phyloP scores from a whole-genome alignment of 2,329 filamentous ascomycete genomes.

The Ceratocystis harringtonii region DNA sequence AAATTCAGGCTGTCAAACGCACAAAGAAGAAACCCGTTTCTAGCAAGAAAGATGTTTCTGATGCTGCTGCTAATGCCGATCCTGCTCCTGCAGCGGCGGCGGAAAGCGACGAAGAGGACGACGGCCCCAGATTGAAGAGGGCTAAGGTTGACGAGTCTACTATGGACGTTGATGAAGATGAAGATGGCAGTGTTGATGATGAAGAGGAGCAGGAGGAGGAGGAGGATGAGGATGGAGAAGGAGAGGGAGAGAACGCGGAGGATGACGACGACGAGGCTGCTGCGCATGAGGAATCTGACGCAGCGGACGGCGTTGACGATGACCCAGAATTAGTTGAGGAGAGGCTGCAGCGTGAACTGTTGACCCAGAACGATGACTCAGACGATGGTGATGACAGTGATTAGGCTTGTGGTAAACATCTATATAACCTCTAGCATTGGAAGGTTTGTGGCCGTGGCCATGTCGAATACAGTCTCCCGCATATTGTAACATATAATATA shows the following conservation, averaged over 20 bases:
- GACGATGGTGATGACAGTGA: slow-evolving; percentile 48
- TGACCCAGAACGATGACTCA: slow-evolving; percentile 43
- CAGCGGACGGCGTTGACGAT: slow-evolving; percentile 28
- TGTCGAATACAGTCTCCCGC: background rate
- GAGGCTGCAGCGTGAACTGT: slow-evolving; percentile 38
- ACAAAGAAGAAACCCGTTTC: slow-evolving; percentile 54
- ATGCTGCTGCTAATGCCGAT: slow-evolving; percentile 24
- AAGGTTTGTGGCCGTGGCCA: no score
- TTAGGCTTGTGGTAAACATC: slow-evolving; percentile 21
- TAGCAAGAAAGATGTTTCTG: slow-evolving; percentile 46
- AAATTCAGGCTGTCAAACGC: slow-evolving; percentile 58
- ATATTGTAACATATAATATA: background rate
- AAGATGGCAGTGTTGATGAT: slow-evolving; percentile 33
- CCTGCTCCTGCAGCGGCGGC: slow-evolving; percentile 23
- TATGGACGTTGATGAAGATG: slow-evolving; percentile 25
- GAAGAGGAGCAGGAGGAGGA: slow-evolving; percentile 31
- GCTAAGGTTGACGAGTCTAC: slow-evolving; percentile 33
- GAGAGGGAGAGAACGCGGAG: slow-evolving; percentile 30
- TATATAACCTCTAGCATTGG: background rate
- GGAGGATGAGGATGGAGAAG: slow-evolving; percentile 25
- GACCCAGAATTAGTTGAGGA: slow-evolving; percentile 32
- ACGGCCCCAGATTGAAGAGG: slow-evolving; percentile 26
- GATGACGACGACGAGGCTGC: slow-evolving; percentile 33
- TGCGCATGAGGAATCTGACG: no score
- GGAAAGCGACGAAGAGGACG: slow-evolving; percentile 25